phyloP scores from a whole-genome alignment of 352 stramenopile genomes.

The Phytopythium boreale region DNA sequence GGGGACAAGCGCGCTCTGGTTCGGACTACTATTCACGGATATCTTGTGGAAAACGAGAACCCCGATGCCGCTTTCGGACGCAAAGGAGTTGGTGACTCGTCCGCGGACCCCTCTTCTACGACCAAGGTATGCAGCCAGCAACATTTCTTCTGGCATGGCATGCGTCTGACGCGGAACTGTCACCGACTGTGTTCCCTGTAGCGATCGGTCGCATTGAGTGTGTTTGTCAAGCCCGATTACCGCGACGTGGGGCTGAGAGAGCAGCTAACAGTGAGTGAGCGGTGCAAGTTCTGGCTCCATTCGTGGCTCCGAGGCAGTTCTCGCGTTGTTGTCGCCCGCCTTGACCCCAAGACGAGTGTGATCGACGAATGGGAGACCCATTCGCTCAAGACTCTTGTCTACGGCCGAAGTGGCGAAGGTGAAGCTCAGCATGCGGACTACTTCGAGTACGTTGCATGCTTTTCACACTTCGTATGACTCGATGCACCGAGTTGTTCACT shows the following conservation, averaged over 20 bases:
- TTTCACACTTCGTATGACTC: not conserved
- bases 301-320: slow-evolving; percentile 75
- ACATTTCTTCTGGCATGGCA: too few species aligned
- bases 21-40: slow-evolving; percentile 38
- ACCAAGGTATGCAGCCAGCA: not conserved
- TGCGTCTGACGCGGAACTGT: not conserved
- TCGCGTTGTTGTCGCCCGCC: slow-evolving; percentile 39
- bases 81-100: not conserved
- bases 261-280: slow-evolving; percentile 56
- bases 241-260: slow-evolving; percentile 46
- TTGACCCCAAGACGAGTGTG: slow-evolving; percentile 28
- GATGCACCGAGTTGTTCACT: not conserved
- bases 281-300: slow-evolving; percentile 66
- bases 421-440: slow-evolving; percentile 18
- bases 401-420: slow-evolving; percentile 9
- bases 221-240: slow-evolving; percentile 78
- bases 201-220: slow-evolving; percentile 28
- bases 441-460: slow-evolving; percentile 48
- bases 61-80: too few species aligned
- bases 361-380: slow-evolving; percentile 48
- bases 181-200: not conserved
- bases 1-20: slow-evolving; percentile 54
- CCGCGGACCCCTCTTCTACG: not conserved
- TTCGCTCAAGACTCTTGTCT: slow-evolving; percentile 41
- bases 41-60: not conserved